Percentiles rank a stretch among this genome's conserved stretches.
Conservation (phyloP, 441 rosid species). For the Syzygium syzygioides region DNA sequence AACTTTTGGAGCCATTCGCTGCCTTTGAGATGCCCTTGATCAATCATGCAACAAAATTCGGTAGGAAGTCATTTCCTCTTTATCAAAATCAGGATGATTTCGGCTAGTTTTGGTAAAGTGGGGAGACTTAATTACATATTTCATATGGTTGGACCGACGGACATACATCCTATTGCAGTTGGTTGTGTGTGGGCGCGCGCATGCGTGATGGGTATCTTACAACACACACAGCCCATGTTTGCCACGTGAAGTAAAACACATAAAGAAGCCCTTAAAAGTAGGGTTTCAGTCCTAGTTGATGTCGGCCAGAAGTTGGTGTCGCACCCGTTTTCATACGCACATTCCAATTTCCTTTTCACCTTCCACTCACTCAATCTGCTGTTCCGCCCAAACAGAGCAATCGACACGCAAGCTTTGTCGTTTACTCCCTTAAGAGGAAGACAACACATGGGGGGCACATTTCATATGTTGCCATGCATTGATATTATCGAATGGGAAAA, state of each 20-base stretch:
- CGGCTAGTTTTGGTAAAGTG: not conserved
- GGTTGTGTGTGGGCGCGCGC: not conserved
- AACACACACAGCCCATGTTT: not conserved
- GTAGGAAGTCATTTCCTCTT: not conserved
- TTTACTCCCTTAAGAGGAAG: not conserved
- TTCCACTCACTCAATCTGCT: not conserved
- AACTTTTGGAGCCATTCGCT: not conserved
- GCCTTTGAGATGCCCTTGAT: not conserved
- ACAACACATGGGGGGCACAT: not conserved
- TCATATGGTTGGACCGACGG: not conserved
- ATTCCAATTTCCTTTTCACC: not conserved
- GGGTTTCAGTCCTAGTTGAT: not conserved
- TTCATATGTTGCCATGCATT: not conserved
- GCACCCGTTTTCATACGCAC: not conserved
- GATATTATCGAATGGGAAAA: not conserved
- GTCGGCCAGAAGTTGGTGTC: not conserved
- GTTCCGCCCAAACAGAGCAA: not conserved
- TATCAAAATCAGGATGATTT: not conserved
- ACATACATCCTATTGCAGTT: not conserved
- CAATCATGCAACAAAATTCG: not conserved
- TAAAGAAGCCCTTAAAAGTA: not conserved
- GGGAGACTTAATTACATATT: not conserved
- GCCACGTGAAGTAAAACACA: not conserved
- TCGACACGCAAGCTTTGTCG: not conserved
- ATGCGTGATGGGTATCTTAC: not conserved